A percentile compares a stretch with the other conserved stretches of the same genome.
Conservation (phyloP, 345 rosid species). For the Limnanthes douglasii region DNA sequence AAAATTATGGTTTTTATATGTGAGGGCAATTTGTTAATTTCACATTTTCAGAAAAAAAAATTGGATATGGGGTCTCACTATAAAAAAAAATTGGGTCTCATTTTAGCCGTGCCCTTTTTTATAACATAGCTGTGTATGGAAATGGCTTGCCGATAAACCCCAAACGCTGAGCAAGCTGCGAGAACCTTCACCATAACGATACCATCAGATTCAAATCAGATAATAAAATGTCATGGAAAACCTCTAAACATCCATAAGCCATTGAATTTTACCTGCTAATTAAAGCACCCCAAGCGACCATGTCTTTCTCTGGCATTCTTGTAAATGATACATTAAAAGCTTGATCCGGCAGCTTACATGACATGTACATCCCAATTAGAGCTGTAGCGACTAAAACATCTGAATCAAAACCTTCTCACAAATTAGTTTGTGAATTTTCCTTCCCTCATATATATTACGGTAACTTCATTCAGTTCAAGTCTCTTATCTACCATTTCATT, state of each 20-base stretch:
- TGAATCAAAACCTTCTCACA: constrained; percentile 19
- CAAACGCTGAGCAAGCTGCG: constrained; percentile 29
- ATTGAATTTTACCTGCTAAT: constrained; percentile 38
- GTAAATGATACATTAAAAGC: constrained; percentile 30
- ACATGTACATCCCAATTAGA: constrained; percentile 47
- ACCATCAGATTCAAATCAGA: constrained; percentile 31
- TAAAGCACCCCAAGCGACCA: constrained; percentile 43
- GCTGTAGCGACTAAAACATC: constrained; percentile 35
- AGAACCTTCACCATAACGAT: constrained; percentile 44
- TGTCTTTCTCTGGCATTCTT: constrained; percentile 33
- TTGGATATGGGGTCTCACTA: too few relatives aligned
- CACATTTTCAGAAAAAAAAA: too few relatives aligned
- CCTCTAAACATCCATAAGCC: constrained; percentile 20
- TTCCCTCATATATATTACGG: constrained; percentile 28
- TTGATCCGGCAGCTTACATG: constrained; percentile 28
- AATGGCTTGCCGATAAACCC: constrained; percentile 32
- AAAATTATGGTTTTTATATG: too few relatives aligned
- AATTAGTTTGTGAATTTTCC: constrained; percentile 29
- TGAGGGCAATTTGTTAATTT: too few relatives aligned
- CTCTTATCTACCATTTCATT: constrained; percentile 24
- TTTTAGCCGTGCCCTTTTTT: too few relatives aligned
- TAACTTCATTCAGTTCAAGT: constrained; percentile 22
- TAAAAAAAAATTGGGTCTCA: too few relatives aligned
- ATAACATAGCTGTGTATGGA: constrained; percentile 34
- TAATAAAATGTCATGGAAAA: constrained; percentile 25